A percentile compares a stretch with the other conserved stretches of the same genome.
phyloP scores from a whole-genome alignment of 208 protist species.

The Leishmania tropica region DNA sequence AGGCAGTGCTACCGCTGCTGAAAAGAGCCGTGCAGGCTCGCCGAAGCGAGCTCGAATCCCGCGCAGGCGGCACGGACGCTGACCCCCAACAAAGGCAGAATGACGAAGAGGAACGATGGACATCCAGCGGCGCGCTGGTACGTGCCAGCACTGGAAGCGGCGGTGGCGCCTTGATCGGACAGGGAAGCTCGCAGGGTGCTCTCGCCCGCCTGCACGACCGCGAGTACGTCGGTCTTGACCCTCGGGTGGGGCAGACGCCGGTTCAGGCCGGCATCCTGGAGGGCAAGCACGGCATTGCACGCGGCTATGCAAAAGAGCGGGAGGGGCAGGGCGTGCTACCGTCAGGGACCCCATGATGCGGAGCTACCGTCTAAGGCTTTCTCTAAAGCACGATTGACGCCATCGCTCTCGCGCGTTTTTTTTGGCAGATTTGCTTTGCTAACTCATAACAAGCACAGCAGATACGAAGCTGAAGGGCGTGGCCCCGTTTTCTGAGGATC shows the following conservation, averaged over 20 bases:
- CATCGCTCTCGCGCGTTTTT: no score
- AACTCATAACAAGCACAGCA: background rate
- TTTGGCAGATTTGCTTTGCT: background rate
- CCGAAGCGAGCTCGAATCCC: background rate
- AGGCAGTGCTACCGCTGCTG: constrained; percentile 39
- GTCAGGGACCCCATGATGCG: constrained; percentile 2
- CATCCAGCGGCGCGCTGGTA: constrained; percentile 25
- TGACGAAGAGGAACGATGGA: constrained; percentile 15
- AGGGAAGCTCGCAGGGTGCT: constrained; percentile 37
- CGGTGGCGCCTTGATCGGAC: constrained; percentile 26
- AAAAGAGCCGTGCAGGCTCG: constrained; percentile 13
- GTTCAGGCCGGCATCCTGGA: constrained; percentile 72
- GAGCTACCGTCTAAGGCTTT: background rate
- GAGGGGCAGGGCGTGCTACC: constrained; percentile 19
- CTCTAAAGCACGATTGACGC: background rate
- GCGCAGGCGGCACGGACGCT: constrained; percentile 7
- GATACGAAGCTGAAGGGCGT: background rate
- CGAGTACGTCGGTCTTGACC: constrained; percentile 78
- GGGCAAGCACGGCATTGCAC: constrained; percentile 82
- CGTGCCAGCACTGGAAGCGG: constrained; percentile 10
- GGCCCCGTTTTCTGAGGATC: background rate
- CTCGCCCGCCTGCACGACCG: constrained; percentile 73
- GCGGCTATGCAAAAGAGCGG: constrained; percentile 70
- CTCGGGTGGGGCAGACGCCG: constrained; percentile 66
- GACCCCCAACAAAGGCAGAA: background rate